phyloP scores from a whole-genome alignment of 176 grass and related monocot species.

The Bothriochloa decipiens region DNA sequence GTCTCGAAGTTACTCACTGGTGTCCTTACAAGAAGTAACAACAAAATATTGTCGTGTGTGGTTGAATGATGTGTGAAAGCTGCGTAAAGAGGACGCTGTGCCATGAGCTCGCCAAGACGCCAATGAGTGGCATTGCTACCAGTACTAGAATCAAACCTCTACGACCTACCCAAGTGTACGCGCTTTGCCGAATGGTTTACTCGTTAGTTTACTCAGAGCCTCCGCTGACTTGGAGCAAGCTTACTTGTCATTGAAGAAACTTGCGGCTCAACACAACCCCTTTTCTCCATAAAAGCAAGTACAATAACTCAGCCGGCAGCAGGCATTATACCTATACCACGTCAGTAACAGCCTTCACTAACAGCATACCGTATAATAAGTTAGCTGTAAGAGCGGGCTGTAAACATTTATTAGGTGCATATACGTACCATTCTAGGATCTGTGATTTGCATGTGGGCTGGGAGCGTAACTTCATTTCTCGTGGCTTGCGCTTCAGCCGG shows the following conservation, averaged over 20 bases:
- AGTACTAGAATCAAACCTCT: too few species aligned
- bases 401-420: too few species aligned
- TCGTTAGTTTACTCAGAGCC: not conserved
- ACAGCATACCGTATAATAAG: too few species aligned
- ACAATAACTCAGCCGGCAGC: too few species aligned
- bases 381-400: too few species aligned
- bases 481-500: too few species aligned
- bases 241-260: not conserved
- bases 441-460: too few species aligned
- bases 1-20: too few species aligned
- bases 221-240: slow-evolving; percentile 4
- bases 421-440: too few species aligned
- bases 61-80: not conserved
- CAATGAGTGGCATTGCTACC: not conserved
- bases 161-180: not conserved
- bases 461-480: too few species aligned
- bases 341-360: too few species aligned
- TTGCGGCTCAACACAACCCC: not conserved
- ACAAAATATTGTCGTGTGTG: not conserved
- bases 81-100: not conserved
- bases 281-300: not conserved
- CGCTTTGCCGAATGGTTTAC: not conserved
- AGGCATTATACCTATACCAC: too few species aligned
- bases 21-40: not conserved
- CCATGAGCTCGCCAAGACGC: not conserved